Conservation (phyloP, 148 eudicot species). For the Rheum nobile region DNA sequence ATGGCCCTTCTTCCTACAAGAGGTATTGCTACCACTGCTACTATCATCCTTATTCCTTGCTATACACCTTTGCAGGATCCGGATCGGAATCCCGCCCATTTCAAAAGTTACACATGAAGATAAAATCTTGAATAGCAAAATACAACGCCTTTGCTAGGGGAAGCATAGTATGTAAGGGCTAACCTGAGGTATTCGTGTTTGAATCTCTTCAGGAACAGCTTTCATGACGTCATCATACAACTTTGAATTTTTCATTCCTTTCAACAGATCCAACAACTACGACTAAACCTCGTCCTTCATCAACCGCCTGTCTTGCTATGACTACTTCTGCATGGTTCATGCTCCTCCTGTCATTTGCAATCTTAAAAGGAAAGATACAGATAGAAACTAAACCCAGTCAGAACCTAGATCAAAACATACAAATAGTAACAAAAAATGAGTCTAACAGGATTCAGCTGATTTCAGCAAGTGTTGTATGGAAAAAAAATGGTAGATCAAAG, state of each 20-base stretch:
- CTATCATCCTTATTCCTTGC: slow-evolving; percentile 20
- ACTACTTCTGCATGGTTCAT: slow-evolving; percentile 92
- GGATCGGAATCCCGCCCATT: slow-evolving; percentile 82
- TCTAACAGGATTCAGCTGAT: no score
- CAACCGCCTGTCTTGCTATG: slow-evolving; percentile 94
- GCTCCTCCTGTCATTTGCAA: slow-evolving; percentile 58
- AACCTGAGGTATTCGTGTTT: slow-evolving; percentile 88
- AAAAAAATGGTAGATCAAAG: neutral
- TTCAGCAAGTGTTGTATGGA: no score
- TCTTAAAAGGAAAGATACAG: slow-evolving; percentile 15
- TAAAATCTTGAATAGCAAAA: no score
- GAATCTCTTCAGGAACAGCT: slow-evolving; percentile 87
- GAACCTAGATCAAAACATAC: neutral
- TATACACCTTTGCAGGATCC: slow-evolving; percentile 60
- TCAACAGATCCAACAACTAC: slow-evolving; percentile 79
- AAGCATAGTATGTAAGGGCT: no score
- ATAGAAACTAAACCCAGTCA: neutral
- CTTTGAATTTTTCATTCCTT: slow-evolving; percentile 35
- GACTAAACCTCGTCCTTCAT: slow-evolving; percentile 93
- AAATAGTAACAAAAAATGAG: no score
- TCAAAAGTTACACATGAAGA: no score
- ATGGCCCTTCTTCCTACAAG: slow-evolving; percentile 20
- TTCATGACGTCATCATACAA: slow-evolving; percentile 46
- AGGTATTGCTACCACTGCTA: slow-evolving; percentile 8
- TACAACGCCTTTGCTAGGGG: no score